Base-by-base conservation (phyloP, 1,139 yeast species). In the Casaregolazyma lundiana region DNA sequence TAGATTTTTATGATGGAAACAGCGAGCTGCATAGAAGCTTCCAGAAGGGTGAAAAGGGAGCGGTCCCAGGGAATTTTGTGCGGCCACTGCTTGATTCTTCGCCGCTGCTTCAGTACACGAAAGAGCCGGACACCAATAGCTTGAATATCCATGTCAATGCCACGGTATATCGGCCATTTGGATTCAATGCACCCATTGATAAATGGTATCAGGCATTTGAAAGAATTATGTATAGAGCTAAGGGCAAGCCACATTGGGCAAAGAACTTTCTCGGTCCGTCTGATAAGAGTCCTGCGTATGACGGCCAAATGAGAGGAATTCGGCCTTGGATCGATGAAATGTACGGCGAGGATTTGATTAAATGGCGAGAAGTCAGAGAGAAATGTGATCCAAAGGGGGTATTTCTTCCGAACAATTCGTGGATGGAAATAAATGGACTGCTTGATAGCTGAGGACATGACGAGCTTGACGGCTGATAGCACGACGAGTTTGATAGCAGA, bases 171-270 rank as follows among this genome's bases (percentile, higher is more conserved):
- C 77, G 97, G 65, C 98, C 98, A 6, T 92, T 90, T 66, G 76
- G 79, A 35, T 76, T 78, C 46, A 77, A 83, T 58, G 82, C 89
- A 4, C 81, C 85, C 38, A 81, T 89, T 42, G 81, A 80, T 49
- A 74, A 79, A 54, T 92, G 97, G 96, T 92, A 77, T 67, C 76
- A 77, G 45, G 72, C 73, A n/a, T 92, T 92, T 65, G 98, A 92
- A 66, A 76, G 77, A 49, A 77, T 87, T 1, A 73, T 90, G 73
- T 73, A 75, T 46, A 79, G 77, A 30, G 90, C 84, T 18, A 90
- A 86, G 35, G 98, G 98, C 42, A 86, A 83, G 63, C 98, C 98
- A 1, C 98, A 92, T 64, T 92, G 98, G 98, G 98, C 98, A n/a
- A 92, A 92, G 72, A 90, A 90, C 67, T 92, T 89, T 63, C 74